A percentile compares a stretch with the other conserved stretches of the same genome.
These are phyloP conservation scores for Juncus inflexus DNA, from an alignment of 176 grass and related monocot genomes.

Conservation along the genomic window DNA sequence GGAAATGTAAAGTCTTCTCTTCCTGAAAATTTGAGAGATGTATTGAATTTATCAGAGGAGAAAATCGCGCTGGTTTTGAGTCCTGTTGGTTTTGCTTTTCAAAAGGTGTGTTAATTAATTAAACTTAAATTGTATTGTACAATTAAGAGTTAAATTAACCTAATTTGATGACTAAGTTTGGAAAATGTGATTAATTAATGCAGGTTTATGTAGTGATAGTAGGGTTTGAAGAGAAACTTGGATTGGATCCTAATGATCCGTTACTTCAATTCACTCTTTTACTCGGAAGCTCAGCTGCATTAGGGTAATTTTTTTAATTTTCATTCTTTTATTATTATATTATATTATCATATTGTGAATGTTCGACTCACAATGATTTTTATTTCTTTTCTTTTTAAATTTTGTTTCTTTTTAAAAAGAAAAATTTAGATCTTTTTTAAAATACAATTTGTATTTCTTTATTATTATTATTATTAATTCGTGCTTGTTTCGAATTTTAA, in stretches of 20 bases:
- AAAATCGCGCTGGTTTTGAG: conserved; percentile 48
- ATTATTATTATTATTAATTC: too few species aligned
- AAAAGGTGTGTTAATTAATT: conserved; percentile 49
- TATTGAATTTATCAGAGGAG: conserved; percentile 71
- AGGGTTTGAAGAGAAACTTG: conserved; percentile 81
- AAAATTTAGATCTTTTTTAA: too few species aligned
- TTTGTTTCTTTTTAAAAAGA: too few species aligned
- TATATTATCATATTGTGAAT: too few species aligned
- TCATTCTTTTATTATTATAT: neutral
- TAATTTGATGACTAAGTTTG: neutral
- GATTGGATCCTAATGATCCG: conserved; percentile 87
- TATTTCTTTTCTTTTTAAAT: too few species aligned
- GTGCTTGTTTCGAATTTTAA: too few species aligned
- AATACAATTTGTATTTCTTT: too few species aligned
- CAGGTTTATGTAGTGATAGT: conserved; percentile 58
- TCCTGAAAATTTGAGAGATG: conserved; percentile 65
- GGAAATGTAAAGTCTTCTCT: conserved; percentile 64
- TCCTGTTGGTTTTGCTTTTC: conserved; percentile 63
- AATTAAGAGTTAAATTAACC: neutral
- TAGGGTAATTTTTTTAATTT: conserved; percentile 51
- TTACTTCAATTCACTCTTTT: conserved; percentile 63
- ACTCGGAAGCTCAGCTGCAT: conserved; percentile 60
- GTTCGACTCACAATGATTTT: too few species aligned
- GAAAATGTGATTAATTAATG: conserved; percentile 12
- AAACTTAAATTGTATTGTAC: neutral